Conservation (phyloP, 208 protist genomes). For the Zelonia costaricensis region DNA sequence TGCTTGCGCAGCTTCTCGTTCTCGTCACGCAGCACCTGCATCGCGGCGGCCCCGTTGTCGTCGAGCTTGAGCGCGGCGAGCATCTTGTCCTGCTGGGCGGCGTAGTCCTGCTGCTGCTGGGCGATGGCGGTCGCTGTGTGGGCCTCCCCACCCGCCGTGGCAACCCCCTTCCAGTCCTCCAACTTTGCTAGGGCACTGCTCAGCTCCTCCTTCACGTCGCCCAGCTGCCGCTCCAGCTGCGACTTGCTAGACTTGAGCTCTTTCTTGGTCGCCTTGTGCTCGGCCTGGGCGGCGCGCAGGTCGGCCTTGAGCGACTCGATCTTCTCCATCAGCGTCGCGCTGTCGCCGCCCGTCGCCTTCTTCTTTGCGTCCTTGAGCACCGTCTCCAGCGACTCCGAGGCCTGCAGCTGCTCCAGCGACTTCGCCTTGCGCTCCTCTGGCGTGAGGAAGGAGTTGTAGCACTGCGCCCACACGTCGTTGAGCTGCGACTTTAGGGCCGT, state of each 20-base stretch:
- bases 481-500: conserved; percentile 44
- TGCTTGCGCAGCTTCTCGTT: conserved; percentile 41
- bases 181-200: conserved; percentile 7
- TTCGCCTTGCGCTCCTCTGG: conserved; percentile 18
- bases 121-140: neutral
- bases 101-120: conserved; percentile 27
- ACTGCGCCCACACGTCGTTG: conserved; percentile 57
- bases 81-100: conserved; percentile 37
- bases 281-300: conserved; percentile 43
- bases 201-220: conserved; percentile 23
- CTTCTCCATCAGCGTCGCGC: conserved; percentile 39
- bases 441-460: conserved; percentile 49
- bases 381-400: conserved; percentile 45
- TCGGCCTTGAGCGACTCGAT: conserved; percentile 35
- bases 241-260: conserved; percentile 30
- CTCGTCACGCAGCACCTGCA: conserved; percentile 44
- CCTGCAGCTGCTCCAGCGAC: conserved; percentile 38
- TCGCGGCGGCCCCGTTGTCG: conserved; percentile 37
- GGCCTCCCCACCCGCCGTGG: neutral
- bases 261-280: conserved; percentile 41
- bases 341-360: conserved; percentile 20
- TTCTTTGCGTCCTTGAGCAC: conserved; percentile 43
- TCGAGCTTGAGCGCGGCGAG: conserved; percentile 55
- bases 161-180: conserved; percentile 1
- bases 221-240: conserved; percentile 34